Conservation (phyloP, 2,329 filamentous ascomycete genomes). For the Monilinia aucupariae region DNA sequence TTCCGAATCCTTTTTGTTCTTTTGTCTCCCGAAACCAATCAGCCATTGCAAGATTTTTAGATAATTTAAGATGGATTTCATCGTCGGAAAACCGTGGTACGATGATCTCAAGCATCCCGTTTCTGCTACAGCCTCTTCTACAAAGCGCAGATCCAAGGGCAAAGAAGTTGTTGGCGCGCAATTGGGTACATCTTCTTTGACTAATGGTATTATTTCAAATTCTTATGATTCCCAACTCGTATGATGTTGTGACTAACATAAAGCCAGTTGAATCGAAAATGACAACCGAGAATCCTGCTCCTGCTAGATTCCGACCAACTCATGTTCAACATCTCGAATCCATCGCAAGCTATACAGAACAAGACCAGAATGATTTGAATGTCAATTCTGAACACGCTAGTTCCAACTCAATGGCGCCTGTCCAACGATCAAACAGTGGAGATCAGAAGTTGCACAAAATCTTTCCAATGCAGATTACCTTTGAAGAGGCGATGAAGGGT, state of each 20-base stretch:
- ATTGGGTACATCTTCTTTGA: background rate
- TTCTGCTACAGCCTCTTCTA: too few relatives aligned
- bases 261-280: background rate
- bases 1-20: background rate
- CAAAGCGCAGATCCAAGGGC: background rate
- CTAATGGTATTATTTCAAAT: background rate
- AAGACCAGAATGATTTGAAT: background rate
- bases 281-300: background rate
- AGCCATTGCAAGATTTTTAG: too few relatives aligned
- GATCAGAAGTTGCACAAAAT: too few relatives aligned
- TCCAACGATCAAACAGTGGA: background rate
- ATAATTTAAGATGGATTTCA: constrained; percentile 1
- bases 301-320: background rate
- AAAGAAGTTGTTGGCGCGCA: background rate
- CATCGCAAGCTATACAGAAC: background rate
- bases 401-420: background rate
- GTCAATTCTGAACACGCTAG: too few relatives aligned
- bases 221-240: background rate
- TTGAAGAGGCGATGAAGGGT: background rate
- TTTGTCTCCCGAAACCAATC: background rate
- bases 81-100: background rate
- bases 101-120: background rate
- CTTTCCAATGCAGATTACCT: background rate
- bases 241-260: background rate
- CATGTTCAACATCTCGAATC: background rate